Evolutionary conservation across 176 grass and related monocot genomes (phyloP), one percentile per base, ranked within the genome.

Genomic region (Lolium perenne): DNA sequence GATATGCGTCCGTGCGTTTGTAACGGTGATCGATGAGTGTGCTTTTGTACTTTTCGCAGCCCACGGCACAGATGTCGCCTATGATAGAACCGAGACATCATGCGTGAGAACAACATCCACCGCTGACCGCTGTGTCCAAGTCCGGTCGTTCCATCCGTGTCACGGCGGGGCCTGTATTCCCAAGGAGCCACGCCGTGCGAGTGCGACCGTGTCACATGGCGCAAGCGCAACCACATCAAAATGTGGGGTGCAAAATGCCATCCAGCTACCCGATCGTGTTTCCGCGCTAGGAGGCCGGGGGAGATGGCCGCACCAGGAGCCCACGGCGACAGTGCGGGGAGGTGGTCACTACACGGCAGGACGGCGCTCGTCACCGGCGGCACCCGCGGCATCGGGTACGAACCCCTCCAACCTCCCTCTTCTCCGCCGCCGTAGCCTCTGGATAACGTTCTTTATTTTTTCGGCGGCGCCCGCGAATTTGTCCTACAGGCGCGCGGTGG

Each of bases 331-430:
- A 26, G 46, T 74, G 46, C 71, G 22, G 46, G 71, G 46, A 51
- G 71, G 46, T 74, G 71, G 71, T 26, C 46, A 8, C 71, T 74
- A 13, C 71, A 74, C 21, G 71, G 71, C 46, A 25, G 13, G 71
- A 50, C 46, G 71, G 71, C 71, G 12, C 71, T 74, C 71, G 21
- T 74, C 71, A 74, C 71, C 71, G 46, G 71, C 71, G 71, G 71
- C 22, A 74, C 71, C 12, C 46, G 71, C 21, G 71, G 71, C 71
- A 74, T 74, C 71, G 71, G 71, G 71, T 74, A 74, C 71, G 71
- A 2, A 14, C 10, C 70, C 20, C n/a, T 15, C n/a, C 9, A 0
- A 1, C 46, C 43, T 23, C 71, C 1, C 22, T 74, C n/a, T 74
- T 16, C 50, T 26, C 71, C 21, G 25, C 62, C 13, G 25, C 62